These are phyloP conservation scores for Mucor racemosus DNA, from an alignment of 371 early-diverging fungal genomes.

Conservation along the genomic window DNA sequence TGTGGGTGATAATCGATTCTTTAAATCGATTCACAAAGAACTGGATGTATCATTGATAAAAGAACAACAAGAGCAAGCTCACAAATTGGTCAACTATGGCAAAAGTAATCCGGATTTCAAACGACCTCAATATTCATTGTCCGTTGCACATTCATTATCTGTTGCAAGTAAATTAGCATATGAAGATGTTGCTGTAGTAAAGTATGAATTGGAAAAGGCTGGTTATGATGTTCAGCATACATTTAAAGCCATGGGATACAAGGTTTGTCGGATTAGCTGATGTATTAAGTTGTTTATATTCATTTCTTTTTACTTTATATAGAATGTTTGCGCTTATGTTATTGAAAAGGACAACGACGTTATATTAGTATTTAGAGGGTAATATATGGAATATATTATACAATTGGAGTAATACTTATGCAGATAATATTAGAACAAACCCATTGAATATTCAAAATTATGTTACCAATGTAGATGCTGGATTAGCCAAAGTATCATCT, in stretches of 20 bases:
- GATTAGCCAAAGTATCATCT: slow-evolving; percentile 37
- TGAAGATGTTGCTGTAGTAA: slow-evolving; percentile 59
- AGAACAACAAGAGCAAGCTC: background rate
- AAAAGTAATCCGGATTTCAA: slow-evolving; percentile 14
- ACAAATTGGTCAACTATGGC: background rate
- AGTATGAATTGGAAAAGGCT: slow-evolving; percentile 55
- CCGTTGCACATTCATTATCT: slow-evolving; percentile 55
- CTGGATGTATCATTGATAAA: background rate
- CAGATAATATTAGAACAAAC: slow-evolving; percentile 42
- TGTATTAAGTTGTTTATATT: background rate
- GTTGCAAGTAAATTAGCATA: slow-evolving; percentile 61
- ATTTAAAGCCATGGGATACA: slow-evolving; percentile 60
- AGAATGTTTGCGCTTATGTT: slow-evolving; percentile 61
- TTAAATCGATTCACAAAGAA: slow-evolving; percentile 19
- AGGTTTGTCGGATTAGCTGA: slow-evolving; percentile 28
- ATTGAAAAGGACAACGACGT: slow-evolving; percentile 60
- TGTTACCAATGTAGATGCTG: slow-evolving; percentile 55
- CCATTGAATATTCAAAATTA: slow-evolving; percentile 66
- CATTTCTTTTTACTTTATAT: background rate
- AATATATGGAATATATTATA: background rate
- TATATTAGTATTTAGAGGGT: slow-evolving; percentile 58
- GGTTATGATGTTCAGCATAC: slow-evolving; percentile 57
- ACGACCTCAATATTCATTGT: slow-evolving; percentile 47
- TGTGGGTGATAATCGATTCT: slow-evolving; percentile 38
- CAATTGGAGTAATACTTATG: too few species aligned